phyloP scores from a whole-genome alignment of 495 filamentous ascomycete genomes.

The Delitschia confertaspora region DNA sequence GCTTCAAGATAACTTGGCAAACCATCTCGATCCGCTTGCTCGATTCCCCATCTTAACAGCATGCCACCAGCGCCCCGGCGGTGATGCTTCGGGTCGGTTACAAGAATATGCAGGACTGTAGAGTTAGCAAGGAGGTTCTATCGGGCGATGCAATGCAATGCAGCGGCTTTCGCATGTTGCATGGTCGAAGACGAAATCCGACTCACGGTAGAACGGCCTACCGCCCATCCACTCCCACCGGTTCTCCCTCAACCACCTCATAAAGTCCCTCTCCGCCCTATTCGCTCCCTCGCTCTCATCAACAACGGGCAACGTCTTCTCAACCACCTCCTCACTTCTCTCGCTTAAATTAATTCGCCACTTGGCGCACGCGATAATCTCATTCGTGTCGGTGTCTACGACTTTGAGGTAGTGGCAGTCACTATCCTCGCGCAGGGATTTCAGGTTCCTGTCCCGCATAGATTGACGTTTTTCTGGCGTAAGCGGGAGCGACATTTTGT shows the following conservation, averaged over 20 bases:
- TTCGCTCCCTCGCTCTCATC: constrained; percentile 3
- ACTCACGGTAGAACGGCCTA: constrained; percentile 23
- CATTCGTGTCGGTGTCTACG: constrained; percentile 20
- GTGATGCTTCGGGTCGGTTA: constrained; percentile 22
- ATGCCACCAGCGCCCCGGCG: constrained; percentile 22
- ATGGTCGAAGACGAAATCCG: background rate
- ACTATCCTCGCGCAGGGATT: background rate
- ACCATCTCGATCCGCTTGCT: constrained; percentile 16
- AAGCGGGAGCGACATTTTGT: constrained; percentile 1
- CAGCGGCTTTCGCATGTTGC: too few relatives aligned
- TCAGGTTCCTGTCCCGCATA: constrained; percentile 2
- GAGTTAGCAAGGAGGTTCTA: constrained; percentile 1
- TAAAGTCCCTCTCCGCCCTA: constrained; percentile 11
- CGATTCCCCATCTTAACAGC: constrained; percentile 23
- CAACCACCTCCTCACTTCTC: constrained; percentile 10
- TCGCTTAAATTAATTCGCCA: constrained; percentile 22
- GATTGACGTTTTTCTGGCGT: constrained; percentile 1
- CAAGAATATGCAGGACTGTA: constrained; percentile 22
- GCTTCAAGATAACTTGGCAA: constrained; percentile 24
- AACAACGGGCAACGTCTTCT: constrained; percentile 7
- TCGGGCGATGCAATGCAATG: background rate
- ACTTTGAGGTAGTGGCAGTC: constrained; percentile 21
- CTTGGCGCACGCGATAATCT: constrained; percentile 22
- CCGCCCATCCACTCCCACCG: constrained; percentile 17
- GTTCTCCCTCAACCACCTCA: constrained; percentile 2